Conservation (phyloP, 768 basidiomycete genomes). For the Termitomyces sp. region DNA sequence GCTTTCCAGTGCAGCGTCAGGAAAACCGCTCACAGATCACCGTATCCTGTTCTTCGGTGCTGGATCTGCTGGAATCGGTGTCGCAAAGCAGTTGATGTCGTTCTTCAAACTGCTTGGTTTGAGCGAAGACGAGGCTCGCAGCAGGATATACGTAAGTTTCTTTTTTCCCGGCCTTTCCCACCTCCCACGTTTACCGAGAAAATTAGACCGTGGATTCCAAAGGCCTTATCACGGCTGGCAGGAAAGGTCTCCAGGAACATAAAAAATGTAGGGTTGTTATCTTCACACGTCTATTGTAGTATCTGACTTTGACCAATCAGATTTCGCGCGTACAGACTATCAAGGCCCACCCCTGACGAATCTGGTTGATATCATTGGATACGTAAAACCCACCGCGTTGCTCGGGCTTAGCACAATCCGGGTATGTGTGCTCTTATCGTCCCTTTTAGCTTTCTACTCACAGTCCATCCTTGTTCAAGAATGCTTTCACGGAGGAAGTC, state of each 20-base stretch:
- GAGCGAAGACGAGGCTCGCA: conserved; percentile 59
- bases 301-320: conserved; percentile 42
- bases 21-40: conserved; percentile 61
- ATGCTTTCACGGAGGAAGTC: conserved; percentile 61
- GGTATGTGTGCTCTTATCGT: conserved; percentile 19
- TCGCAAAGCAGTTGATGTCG: conserved; percentile 76
- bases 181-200: background rate
- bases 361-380: conserved; percentile 60
- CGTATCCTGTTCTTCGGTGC: conserved; percentile 89
- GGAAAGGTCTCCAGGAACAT: conserved; percentile 65
- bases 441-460: background rate
- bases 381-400: conserved; percentile 74
- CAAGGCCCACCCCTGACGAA: conserved; percentile 55
- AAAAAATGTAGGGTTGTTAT: conserved; percentile 50
- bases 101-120: conserved; percentile 75
- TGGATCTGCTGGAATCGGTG: conserved; percentile 85
- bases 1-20: conserved; percentile 48
- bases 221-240: conserved; percentile 67
- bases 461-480: conserved; percentile 26
- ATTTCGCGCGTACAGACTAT: conserved; percentile 71
- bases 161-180: background rate
- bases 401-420: conserved; percentile 65
- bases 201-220: conserved; percentile 69
- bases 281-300: background rate
- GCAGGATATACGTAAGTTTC: conserved; percentile 55